Base-by-base conservation (phyloP, 805 yeast genomes). In the Metschnikowia bowlesiae region DNA sequence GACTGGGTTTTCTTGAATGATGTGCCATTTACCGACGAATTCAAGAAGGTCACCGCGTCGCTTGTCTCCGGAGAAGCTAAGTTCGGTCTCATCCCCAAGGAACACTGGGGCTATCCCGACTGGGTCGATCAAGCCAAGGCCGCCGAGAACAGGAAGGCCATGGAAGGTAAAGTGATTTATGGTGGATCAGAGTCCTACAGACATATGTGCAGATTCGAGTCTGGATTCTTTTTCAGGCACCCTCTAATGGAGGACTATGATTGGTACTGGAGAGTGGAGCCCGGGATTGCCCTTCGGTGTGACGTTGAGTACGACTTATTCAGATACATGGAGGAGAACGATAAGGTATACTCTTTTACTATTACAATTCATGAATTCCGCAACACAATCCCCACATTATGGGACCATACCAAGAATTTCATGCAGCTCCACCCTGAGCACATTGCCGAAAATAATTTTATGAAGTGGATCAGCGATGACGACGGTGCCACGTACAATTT, bases 1-100 rank as follows among this genome's bases (percentile, higher is more conserved):
- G 97, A 95, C 60, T 92, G 98, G 97, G 94, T 90, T 29, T 94
- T 92, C 67, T 75, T 92, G 60, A 92, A 92, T 67, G 97, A 92
- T 65, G 89, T 84, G 51, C 85, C 79, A 44, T 94, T 92, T 70
- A 75, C 81, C 46, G 90, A 88, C 2, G 94, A 89, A 60, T 92
- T 94, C 68, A 88, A 81, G 60, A 69, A 71, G 29, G 78, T 81
- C 30, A 87, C 96, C 11, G 55, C 79, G 1, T 78, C 86, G 10
- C 69, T 89, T 62, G 83, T 84, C 13, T 82, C 91, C 33, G 98
- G 98, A 56, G 76, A 66, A 6, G 83, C 91, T 44, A 78, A 83
- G 55, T 94, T 84, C 62, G 98, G 96, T 43, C 50, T 77, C 41
- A 84, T 92, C 59, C 94, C 92, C n/a, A 73, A 76, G 46, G 89